Evolutionary conservation across 306 rosid species (phyloP), one percentile per base, ranked within the genome.

Genomic region (Prunus mira): DNA sequence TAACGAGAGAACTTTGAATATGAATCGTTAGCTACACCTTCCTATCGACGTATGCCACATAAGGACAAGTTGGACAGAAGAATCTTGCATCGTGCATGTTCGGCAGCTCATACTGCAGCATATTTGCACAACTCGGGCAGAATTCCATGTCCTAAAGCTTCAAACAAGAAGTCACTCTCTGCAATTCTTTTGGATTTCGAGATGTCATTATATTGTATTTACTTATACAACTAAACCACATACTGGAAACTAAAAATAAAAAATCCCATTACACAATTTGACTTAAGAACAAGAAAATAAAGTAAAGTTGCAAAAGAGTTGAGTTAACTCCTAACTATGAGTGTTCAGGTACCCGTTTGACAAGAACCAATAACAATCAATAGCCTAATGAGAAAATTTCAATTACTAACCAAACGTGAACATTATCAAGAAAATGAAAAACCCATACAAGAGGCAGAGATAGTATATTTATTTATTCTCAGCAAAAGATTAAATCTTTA

Each of bases 11-110:
- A 32, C 4, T 6, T 54, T 2, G 17, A 22, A 24, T 9, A 18
- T 5, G 22, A 41, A 3, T 57, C 11, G 2, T 15, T 41, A 72
- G 67, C 67, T 22, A 43, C 76, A 86, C 95, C 87, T 64, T 61
- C 22, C 47, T 81, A 45, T 86, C 83, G 17, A 90, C 20, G 56
- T 77, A 28, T 78, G 87, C 87, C 30, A 90, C 83, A 45, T 90
- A 90, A 15, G 95, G 96, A 73, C 96, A 90, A 50, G 89, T 72
- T 0, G 87, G 76, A 67, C 95, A 90, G 76, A 41, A 84, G 80
- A 90, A 90, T 84, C 96, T 86, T 0, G 89, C 57, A 25, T 84
- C 78, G 43, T 76, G 86, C 89, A 82, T 41, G 78, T 79, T n/a
- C 41, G 88, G 87, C 55, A 86, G 41, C 61, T 88, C 96, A 78